These are phyloP conservation scores for Phoma sp. DNA, from an alignment of 2,329 filamentous ascomycete species.

Conservation along the genomic window DNA sequence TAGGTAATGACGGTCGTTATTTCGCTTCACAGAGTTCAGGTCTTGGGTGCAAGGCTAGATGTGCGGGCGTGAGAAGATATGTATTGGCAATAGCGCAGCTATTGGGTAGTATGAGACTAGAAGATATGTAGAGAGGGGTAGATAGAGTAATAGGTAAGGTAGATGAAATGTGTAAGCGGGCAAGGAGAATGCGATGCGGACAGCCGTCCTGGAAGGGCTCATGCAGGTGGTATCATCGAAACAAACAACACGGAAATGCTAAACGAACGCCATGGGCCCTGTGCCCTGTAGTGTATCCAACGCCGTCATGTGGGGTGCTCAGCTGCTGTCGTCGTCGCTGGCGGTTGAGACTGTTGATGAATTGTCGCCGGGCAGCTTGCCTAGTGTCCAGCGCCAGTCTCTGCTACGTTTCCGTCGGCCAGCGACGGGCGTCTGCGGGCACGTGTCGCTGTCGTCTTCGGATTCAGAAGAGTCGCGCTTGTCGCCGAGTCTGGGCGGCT, in stretches of 20 bases:
- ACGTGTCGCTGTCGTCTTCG: constrained; percentile 57
- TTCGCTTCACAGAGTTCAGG: neutral
- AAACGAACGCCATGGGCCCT: constrained; percentile 27
- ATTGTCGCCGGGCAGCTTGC: constrained; percentile 46
- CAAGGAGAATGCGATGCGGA: constrained; percentile 6
- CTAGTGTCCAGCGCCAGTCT: constrained; percentile 65
- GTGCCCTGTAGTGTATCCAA: constrained; percentile 17
- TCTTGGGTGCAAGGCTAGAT: neutral
- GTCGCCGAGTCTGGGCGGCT: constrained; percentile 43
- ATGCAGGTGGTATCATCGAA: constrained; percentile 37
- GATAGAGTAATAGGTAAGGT: neutral
- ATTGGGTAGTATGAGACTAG: constrained; percentile 14
- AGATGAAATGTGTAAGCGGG: neutral
- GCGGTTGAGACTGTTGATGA: constrained; percentile 31
- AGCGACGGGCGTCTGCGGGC: constrained; percentile 60
- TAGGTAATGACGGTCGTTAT: constrained; percentile 3
- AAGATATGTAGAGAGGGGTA: constrained; percentile 8
- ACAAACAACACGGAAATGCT: constrained; percentile 38
- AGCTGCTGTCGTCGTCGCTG: constrained; percentile 40
- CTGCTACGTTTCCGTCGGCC: constrained; percentile 60
- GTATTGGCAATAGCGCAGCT: constrained; percentile 20
- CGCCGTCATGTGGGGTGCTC: constrained; percentile 4
- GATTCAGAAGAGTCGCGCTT: constrained; percentile 54
- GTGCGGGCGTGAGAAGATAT: neutral
- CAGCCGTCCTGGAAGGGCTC: constrained; percentile 8